Percentiles rank a stretch among this genome's conserved stretches.
Conservation (phyloP, 805 yeast species). For the Isabelozyma gotoi region DNA sequence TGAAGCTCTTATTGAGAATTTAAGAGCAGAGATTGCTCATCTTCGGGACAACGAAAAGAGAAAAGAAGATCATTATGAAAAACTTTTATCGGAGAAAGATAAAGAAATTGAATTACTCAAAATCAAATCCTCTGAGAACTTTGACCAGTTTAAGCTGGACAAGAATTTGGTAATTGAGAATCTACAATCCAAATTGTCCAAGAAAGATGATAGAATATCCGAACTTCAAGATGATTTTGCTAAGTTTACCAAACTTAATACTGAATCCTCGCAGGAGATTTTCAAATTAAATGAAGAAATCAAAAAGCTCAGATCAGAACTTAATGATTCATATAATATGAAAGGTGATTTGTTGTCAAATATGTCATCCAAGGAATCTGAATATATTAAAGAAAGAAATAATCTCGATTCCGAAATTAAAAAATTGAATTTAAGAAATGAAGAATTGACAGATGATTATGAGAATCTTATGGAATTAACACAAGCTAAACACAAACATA, state of each 20-base stretch:
- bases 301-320: slow-evolving; percentile 13
- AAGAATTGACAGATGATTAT: slow-evolving; percentile 42
- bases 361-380: slow-evolving; percentile 63
- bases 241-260: slow-evolving; percentile 9
- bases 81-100: slow-evolving; percentile 6
- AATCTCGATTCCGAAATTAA: slow-evolving; percentile 50
- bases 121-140: background rate
- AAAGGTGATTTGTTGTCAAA: slow-evolving; percentile 67
- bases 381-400: slow-evolving; percentile 54
- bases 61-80: background rate
- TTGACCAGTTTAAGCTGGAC: slow-evolving; percentile 4
- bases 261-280: slow-evolving; percentile 11
- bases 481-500: slow-evolving; percentile 18
- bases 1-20: slow-evolving; percentile 6
- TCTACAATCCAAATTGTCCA: slow-evolving; percentile 8
- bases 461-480: slow-evolving; percentile 44
- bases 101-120: slow-evolving; percentile 7
- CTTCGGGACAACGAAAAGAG: slow-evolving; percentile 3
- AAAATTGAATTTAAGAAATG: slow-evolving; percentile 40
- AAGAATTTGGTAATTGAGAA: slow-evolving; percentile 9
- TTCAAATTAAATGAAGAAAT: slow-evolving; percentile 12
- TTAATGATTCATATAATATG: slow-evolving; percentile 30
- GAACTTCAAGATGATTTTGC: slow-evolving; percentile 13
- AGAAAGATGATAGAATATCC: slow-evolving; percentile 11
- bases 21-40: slow-evolving; percentile 8